Evolutionary conservation across 2,329 filamentous ascomycete genomes (phyloP).

Genomic region (Coniochaeta ligniaria): DNA sequence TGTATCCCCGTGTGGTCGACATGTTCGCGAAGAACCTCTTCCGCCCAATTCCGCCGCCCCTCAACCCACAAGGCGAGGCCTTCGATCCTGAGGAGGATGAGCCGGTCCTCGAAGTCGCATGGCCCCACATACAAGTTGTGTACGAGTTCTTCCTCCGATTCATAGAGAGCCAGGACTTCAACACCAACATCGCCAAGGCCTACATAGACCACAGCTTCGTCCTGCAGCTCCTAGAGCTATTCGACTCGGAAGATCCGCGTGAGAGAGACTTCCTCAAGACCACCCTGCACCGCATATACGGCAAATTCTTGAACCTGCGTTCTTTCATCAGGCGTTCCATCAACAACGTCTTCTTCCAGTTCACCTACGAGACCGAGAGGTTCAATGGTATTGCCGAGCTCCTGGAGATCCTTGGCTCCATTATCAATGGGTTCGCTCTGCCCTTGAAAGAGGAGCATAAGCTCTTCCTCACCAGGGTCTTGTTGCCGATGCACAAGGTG

Average conservation of each 20-base stretch:
- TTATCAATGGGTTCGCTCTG: conserved; percentile 97
- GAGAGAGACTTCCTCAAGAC: conserved; percentile 98
- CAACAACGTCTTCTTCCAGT: conserved; percentile 99
- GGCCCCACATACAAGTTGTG: conserved; percentile 98
- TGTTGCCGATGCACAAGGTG: conserved; percentile 93
- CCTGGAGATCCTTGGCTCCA: conserved; percentile 92
- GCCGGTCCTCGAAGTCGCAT: conserved; percentile 93
- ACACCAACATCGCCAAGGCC: conserved; percentile 97
- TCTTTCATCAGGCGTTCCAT: conserved; percentile 97
- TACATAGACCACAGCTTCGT: conserved; percentile 99
- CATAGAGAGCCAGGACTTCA: conserved; percentile 99
- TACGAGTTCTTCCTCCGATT: conserved; percentile 99
- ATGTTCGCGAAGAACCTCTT: conserved; percentile 99
- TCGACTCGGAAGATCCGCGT: conserved; percentile 94
- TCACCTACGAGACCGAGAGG: conserved; percentile 95
- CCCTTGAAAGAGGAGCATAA: conserved; percentile 99
- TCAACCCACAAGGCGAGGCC: conserved; percentile 96
- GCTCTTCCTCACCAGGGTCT: conserved; percentile 86
- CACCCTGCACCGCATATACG: conserved; percentile 94
- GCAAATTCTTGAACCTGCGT: conserved; percentile 95
- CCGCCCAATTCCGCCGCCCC: conserved; percentile 89
- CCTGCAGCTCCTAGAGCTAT: conserved; percentile 90
- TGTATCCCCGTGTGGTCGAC: conserved; percentile 97
- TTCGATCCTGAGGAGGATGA: conserved; percentile 99
- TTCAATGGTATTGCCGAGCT: conserved; percentile 98